Percentiles rank a stretch among this genome's conserved stretches.
phyloP scores from a whole-genome alignment of 2,329 filamentous ascomycete genomes.

The Paecilomyces formosus region DNA sequence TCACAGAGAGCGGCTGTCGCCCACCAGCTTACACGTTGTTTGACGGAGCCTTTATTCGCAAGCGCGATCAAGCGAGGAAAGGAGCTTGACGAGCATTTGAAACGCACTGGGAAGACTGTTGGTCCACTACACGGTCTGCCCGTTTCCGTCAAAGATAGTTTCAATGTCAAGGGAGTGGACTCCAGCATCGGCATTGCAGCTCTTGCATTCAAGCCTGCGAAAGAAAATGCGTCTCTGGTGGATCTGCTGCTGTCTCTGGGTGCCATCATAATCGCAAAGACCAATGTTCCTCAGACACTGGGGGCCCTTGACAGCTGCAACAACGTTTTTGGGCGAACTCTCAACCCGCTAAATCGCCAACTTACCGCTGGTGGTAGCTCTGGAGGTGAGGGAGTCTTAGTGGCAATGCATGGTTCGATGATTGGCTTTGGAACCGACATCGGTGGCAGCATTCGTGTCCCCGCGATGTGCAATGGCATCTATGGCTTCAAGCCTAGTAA shows the following conservation, averaged over 20 bases:
- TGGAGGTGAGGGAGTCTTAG: conserved; percentile 56
- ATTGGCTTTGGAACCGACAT: conserved; percentile 59
- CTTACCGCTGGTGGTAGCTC: conserved; percentile 58
- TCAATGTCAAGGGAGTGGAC: conserved; percentile 43
- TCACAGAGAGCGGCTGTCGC: conserved; percentile 28
- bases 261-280: conserved; percentile 63
- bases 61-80: conserved; percentile 42
- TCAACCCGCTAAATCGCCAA: conserved; percentile 56
- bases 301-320: conserved; percentile 52
- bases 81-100: conserved; percentile 40
- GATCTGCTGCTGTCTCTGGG: conserved; percentile 52
- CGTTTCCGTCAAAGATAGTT: conserved; percentile 45
- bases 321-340: conserved; percentile 53
- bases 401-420: conserved; percentile 52
- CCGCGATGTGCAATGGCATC: conserved; percentile 39
- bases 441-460: conserved; percentile 30
- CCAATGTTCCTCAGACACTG: conserved; percentile 57
- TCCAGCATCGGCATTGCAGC: conserved; percentile 52
- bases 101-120: conserved; percentile 32
- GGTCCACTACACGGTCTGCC: conserved; percentile 59
- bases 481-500: conserved; percentile 39
- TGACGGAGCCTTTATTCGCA: conserved; percentile 47
- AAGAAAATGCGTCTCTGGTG: conserved; percentile 50
- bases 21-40: conserved; percentile 39
- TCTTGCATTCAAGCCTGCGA: conserved; percentile 53